A percentile compares a stretch with the other conserved stretches of the same genome.
phyloP scores from a whole-genome alignment of 768 basidiomycete genomes.

The Mycena epipterygia region DNA sequence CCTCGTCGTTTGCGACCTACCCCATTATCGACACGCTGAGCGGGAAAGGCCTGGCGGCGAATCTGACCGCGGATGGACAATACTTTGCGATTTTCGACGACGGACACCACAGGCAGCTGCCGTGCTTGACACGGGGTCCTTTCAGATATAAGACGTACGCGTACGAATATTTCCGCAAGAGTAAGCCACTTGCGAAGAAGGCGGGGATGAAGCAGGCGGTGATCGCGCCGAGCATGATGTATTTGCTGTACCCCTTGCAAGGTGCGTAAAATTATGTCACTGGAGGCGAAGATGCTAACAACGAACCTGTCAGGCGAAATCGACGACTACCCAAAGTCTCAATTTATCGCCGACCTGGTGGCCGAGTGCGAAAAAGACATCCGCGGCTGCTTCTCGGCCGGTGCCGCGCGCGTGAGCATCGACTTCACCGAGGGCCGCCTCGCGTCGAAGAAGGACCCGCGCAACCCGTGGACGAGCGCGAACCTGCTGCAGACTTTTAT shows the following conservation, averaged over 20 bases:
- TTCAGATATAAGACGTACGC: slow-evolving; percentile 12
- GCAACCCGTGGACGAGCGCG: slow-evolving; percentile 10
- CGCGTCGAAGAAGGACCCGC: slow-evolving; percentile 6
- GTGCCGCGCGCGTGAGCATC: slow-evolving; percentile 9
- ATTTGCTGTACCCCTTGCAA: slow-evolving; percentile 9
- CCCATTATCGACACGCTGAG: too few species aligned
- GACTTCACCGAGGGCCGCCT: slow-evolving; percentile 18
- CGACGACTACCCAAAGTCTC: neutral
- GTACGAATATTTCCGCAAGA: neutral
- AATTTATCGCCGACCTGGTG: slow-evolving; percentile 8
- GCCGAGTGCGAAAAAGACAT: slow-evolving; percentile 12
- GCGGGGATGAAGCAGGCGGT: slow-evolving; percentile 14
- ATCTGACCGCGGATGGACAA: slow-evolving; percentile 1
- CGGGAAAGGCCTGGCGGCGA: neutral
- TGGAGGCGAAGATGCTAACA: neutral
- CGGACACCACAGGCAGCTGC: slow-evolving; percentile 14
- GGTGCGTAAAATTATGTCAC: neutral
- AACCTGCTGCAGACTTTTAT: slow-evolving; percentile 9
- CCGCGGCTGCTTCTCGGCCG: slow-evolving; percentile 10
- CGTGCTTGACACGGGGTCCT: neutral
- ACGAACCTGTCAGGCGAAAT: too few species aligned
- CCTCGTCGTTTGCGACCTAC: too few species aligned
- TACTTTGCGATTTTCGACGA: slow-evolving; percentile 13
- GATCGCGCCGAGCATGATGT: slow-evolving; percentile 8
- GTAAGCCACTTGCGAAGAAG: slow-evolving; percentile 1